Evolutionary conservation across 2,329 filamentous ascomycete species (phyloP).

Genomic region (Monilinia fructigena): DNA sequence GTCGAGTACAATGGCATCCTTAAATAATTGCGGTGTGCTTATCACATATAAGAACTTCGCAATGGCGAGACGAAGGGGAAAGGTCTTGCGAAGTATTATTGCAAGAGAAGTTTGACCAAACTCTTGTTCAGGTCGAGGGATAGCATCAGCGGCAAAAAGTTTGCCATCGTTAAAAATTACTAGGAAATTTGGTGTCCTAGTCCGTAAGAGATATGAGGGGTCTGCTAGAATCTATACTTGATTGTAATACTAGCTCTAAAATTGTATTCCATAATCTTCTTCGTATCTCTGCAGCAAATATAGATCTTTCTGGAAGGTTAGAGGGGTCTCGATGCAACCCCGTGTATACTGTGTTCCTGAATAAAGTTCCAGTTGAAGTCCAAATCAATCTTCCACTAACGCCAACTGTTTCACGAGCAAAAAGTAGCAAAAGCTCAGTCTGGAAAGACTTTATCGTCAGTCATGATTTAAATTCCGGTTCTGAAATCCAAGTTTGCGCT

Average conservation of each 20-base stretch:
- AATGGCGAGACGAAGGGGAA: constrained; percentile 47
- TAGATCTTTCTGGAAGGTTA: constrained; percentile 41
- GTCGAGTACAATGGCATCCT: constrained; percentile 45
- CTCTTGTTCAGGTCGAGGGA: constrained; percentile 39
- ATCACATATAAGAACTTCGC: no score
- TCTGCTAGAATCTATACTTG: constrained; percentile 48
- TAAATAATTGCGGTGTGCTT: no score
- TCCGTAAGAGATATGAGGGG: constrained; percentile 43
- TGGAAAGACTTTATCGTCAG: constrained; percentile 54
- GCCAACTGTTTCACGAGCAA: constrained; percentile 44
- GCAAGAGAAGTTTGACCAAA: constrained; percentile 47
- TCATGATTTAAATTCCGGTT: constrained; percentile 53
- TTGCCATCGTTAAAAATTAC: constrained; percentile 53
- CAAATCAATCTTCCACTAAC: constrained; percentile 50
- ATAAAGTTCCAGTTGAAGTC: constrained; percentile 47
- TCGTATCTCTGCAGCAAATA: constrained; percentile 48
- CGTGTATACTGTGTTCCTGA: constrained; percentile 50
- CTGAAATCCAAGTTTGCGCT: constrained; percentile 54
- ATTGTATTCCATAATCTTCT: constrained; percentile 54
- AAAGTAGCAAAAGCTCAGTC: constrained; percentile 47
- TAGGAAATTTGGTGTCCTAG: constrained; percentile 50
- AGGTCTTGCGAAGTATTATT: constrained; percentile 45
- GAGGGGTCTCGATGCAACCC: constrained; percentile 52
- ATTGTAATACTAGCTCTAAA: constrained; percentile 48
- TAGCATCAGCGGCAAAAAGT: constrained; percentile 40